Conservation (phyloP, 768 basidiomycete genomes). For the Harrya chromipes region DNA sequence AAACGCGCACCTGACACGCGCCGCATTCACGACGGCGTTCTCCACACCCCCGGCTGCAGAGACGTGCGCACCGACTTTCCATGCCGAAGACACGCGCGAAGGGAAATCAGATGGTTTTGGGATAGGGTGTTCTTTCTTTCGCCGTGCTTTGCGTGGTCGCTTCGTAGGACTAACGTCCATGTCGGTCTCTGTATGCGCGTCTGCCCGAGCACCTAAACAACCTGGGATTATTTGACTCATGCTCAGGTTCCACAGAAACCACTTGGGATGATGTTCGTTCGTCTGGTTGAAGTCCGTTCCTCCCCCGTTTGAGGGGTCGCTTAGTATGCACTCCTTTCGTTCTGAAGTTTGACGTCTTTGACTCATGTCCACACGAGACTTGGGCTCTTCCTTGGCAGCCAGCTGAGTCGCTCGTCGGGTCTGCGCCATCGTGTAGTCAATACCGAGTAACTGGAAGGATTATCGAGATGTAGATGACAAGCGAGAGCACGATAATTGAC, state of each 20-base stretch:
- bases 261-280: not conserved
- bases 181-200: slow-evolving; percentile 1
- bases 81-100: slow-evolving; percentile 35
- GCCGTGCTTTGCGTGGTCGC: slow-evolving; percentile 4
- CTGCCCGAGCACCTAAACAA: not conserved
- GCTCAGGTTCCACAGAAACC: not conserved
- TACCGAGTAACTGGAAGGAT: not conserved
- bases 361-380: not conserved
- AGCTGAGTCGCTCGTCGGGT: slow-evolving; percentile 19
- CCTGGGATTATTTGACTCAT: slow-evolving; percentile 9
- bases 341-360: not conserved
- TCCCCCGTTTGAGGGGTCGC: slow-evolving; percentile 17
- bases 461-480: not conserved
- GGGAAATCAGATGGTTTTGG: slow-evolving; percentile 29
- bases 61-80: slow-evolving; percentile 84
- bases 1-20: slow-evolving; percentile 54
- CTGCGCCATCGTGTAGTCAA: slow-evolving; percentile 18
- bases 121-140: slow-evolving; percentile 9
- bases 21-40: slow-evolving; percentile 67
- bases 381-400: not conserved
- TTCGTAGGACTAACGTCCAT: not conserved
- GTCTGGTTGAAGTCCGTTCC: slow-evolving; percentile 1
- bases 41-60: slow-evolving; percentile 80
- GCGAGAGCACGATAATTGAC: not conserved
- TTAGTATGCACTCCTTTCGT: not conserved